Base-by-base conservation (phyloP, 768 basidiomycete species). In the Tricholomella constricta region DNA sequence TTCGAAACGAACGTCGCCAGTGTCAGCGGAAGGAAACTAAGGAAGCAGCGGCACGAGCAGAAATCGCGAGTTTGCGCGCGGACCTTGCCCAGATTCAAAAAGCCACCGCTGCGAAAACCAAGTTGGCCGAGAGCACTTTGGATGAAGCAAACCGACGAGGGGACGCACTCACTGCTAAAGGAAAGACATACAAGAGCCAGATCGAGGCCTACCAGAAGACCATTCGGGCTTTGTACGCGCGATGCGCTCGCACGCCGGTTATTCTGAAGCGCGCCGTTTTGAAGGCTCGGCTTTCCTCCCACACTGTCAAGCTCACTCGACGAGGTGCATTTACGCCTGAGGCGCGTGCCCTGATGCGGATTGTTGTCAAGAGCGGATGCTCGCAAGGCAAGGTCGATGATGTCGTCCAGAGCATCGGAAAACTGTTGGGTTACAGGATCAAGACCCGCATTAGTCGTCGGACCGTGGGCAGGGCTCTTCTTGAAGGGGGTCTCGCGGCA, bases 401-500 rank as follows among this genome's bases (percentile, higher is more conserved):
- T 15, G 29, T 41, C 19, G 34, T 54, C 29, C 31, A 49, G 15
- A 12, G 17, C 3, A 34, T 55, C 15, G 46, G 48, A 29, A 45
- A 55, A 3, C 17, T 37, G 12, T 23, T 48, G 27, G 48, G 42
- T 15, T 26, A 38, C 20, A 17, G 35, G 20, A 32, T 55, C 14
- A 29, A 44, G 12, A 15, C 12, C 10, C 17, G 17, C 6, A 50
- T 55, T 47, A 50, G 48, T 23, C 25, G 37, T 10, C 25, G 46
- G 5, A 55, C 54, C 20, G 48, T 55, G 17, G 29, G 31, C 15
- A 19, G 26, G 29, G 34, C 51, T 6, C 37, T 52, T 19, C 29
- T 55, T 3, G 65, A 65, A 45, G 64, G 56, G 26, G 59, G 57
- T 0, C 49, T 59, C 7, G 52, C 61, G 1, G 50, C 60, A 17